Evolutionary conservation across 78 protist species (phyloP).

Genomic region (Isochrysis galbana): DNA sequence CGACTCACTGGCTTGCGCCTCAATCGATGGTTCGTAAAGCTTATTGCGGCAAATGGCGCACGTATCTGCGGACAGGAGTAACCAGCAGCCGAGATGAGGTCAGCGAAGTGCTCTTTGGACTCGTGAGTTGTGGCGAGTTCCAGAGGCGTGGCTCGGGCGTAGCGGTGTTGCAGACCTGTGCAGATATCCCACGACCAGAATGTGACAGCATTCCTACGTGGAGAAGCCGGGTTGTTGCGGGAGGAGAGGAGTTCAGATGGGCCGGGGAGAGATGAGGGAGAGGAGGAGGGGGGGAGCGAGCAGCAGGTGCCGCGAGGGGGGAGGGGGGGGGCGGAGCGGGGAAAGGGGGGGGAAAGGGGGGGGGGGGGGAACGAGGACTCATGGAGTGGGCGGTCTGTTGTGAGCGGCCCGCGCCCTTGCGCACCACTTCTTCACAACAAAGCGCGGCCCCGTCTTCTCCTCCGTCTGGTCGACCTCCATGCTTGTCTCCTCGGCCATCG

Average conservation of each 20-base stretch:
- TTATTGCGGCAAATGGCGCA: conserved; percentile 28
- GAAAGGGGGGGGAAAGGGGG: background rate
- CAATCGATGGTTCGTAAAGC: background rate
- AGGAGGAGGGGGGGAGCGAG: background rate
- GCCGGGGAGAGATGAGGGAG: background rate
- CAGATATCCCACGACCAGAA: conserved; percentile 23
- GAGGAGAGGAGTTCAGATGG: background rate
- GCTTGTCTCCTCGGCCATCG: no score
- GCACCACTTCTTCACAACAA: conserved; percentile 20
- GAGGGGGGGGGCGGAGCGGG: background rate
- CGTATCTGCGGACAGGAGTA: background rate
- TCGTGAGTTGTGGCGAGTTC: no score
- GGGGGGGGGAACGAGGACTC: background rate
- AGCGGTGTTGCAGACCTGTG: background rate
- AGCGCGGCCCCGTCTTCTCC: background rate
- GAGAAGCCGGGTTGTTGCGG: background rate
- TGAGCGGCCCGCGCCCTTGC: background rate
- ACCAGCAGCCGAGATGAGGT: background rate
- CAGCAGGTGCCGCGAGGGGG: background rate
- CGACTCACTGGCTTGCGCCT: background rate
- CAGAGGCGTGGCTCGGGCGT: no score
- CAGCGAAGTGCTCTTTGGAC: no score
- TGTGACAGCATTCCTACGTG: background rate
- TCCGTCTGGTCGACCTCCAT: background rate
- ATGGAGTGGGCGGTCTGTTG: background rate